Conservation (phyloP, 805 yeast species). For the Cyberlindnera euphorbiiphila region DNA sequence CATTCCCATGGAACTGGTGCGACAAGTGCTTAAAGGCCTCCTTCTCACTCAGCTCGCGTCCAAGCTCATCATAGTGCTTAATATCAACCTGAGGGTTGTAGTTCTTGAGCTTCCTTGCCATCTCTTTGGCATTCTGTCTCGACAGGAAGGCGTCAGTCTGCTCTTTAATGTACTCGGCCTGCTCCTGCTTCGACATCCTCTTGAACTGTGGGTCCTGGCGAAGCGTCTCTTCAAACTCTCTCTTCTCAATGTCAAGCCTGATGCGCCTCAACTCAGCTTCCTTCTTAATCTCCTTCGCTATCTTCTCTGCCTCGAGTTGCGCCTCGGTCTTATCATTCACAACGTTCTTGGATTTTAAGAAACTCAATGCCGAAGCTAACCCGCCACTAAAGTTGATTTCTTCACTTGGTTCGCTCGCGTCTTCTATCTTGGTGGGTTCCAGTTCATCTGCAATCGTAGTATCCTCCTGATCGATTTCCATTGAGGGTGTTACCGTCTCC, state of each 20-base stretch:
- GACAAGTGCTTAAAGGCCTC: constrained; percentile 59
- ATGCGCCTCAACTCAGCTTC: constrained; percentile 17
- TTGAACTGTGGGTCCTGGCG: constrained; percentile 18
- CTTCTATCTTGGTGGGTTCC: not conserved
- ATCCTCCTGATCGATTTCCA: not conserved
- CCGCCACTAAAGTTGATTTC: constrained; percentile 23
- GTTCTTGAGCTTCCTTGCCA: constrained; percentile 13
- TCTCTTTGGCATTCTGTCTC: constrained; percentile 9
- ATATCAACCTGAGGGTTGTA: constrained; percentile 48
- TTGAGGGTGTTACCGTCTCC: not conserved
- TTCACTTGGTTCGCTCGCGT: constrained; percentile 1
- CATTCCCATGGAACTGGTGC: constrained; percentile 56
- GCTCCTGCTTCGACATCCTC: constrained; percentile 38
- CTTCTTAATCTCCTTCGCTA: constrained; percentile 12
- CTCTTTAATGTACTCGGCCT: constrained; percentile 34
- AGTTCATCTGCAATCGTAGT: not conserved
- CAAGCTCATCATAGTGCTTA: constrained; percentile 49
- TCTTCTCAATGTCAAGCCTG: constrained; percentile 14
- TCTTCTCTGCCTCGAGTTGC: constrained; percentile 13
- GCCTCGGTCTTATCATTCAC: constrained; percentile 12
- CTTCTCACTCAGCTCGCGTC: constrained; percentile 44
- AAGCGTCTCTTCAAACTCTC: constrained; percentile 16
- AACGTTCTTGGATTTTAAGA: constrained; percentile 22
- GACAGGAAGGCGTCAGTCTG: constrained; percentile 11
- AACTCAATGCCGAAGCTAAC: constrained; percentile 21